Percentiles rank a stretch among this genome's conserved stretches.
Evolutionary conservation across 139 green algal genomes (phyloP).

Genomic region (Chlamydomonas schloesseri): DNA sequence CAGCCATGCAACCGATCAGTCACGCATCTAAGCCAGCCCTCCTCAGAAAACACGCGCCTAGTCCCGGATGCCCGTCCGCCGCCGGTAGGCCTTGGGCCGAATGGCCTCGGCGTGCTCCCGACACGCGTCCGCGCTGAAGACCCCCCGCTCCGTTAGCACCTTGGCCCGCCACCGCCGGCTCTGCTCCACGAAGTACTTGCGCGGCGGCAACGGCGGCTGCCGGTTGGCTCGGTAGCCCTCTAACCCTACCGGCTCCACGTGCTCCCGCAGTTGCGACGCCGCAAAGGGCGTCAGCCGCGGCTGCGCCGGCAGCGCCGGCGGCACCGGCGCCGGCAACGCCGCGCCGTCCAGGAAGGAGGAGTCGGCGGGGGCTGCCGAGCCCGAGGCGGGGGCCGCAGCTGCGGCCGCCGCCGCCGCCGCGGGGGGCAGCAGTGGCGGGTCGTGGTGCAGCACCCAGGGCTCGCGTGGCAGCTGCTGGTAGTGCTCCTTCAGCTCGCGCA

Average conservation of each 20-base stretch:
- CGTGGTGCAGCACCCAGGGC: slow-evolving; percentile 47
- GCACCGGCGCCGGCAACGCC: not conserved
- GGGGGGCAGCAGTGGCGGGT: not conserved
- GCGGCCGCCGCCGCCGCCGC: no score
- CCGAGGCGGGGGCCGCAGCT: not conserved
- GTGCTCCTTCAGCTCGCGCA: slow-evolving; percentile 38
- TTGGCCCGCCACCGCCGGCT: not conserved
- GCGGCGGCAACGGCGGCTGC: not conserved
- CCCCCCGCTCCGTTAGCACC: slow-evolving; percentile 21
- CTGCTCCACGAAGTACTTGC: slow-evolving; percentile 23
- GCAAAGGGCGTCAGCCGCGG: slow-evolving; percentile 19
- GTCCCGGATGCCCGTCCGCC: slow-evolving; percentile 26
- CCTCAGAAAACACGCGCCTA: no score
- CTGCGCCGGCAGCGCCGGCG: not conserved
- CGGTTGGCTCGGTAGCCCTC: not conserved
- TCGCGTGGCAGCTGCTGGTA: slow-evolving; percentile 39
- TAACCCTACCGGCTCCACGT: slow-evolving; percentile 2
- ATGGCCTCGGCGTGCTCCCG: slow-evolving; percentile 1
- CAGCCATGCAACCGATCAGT: no score
- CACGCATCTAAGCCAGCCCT: no score
- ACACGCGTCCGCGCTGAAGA: slow-evolving; percentile 5
- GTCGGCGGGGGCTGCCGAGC: not conserved
- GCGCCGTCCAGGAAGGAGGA: no score
- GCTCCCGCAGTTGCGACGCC: slow-evolving; percentile 7
- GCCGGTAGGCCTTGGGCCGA: slow-evolving; percentile 14